phyloP scores from a whole-genome alignment of 2,329 filamentous ascomycete genomes.

The Nectriaceae sp. region DNA sequence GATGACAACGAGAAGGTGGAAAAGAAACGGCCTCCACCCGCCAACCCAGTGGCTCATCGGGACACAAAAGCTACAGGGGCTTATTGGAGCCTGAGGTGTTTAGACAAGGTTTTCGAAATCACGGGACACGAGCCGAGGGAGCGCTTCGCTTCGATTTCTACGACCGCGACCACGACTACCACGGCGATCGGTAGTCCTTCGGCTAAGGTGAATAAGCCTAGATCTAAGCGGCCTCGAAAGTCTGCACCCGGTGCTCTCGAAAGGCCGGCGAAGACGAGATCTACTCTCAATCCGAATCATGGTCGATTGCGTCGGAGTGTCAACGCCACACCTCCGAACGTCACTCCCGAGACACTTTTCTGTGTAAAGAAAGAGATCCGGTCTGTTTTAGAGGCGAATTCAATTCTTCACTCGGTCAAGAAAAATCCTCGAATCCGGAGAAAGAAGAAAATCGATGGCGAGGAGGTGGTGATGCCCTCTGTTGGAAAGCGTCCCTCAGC shows the following conservation, averaged over 20 bases:
- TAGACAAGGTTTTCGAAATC: constrained; percentile 40
- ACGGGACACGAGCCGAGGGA: constrained; percentile 25
- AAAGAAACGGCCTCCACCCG: constrained; percentile 34
- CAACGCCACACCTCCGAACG: constrained; percentile 13
- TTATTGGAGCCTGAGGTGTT: constrained; percentile 46
- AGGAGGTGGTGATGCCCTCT: constrained; percentile 31
- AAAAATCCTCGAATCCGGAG: constrained; percentile 48
- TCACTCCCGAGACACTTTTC: too few species aligned
- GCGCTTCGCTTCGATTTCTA: background rate
- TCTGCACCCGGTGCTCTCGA: constrained; percentile 41
- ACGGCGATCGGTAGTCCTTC: constrained; percentile 8
- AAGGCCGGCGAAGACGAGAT: constrained; percentile 24
- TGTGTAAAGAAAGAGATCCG: too few species aligned
- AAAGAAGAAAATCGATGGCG: constrained; percentile 47
- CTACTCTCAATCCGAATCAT: constrained; percentile 40
- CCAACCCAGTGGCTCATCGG: constrained; percentile 44
- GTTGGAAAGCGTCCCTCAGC: constrained; percentile 18
- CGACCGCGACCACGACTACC: constrained; percentile 1
- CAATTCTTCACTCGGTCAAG: constrained; percentile 56
- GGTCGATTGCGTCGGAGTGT: constrained; percentile 30
- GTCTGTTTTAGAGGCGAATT: constrained; percentile 33
- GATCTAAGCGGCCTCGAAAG: constrained; percentile 39
- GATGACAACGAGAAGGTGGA: constrained; percentile 30
- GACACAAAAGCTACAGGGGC: constrained; percentile 50
- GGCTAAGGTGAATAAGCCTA: constrained; percentile 22